Conservation (phyloP, 345 rosid species). For the Brassica rapa region DNA sequence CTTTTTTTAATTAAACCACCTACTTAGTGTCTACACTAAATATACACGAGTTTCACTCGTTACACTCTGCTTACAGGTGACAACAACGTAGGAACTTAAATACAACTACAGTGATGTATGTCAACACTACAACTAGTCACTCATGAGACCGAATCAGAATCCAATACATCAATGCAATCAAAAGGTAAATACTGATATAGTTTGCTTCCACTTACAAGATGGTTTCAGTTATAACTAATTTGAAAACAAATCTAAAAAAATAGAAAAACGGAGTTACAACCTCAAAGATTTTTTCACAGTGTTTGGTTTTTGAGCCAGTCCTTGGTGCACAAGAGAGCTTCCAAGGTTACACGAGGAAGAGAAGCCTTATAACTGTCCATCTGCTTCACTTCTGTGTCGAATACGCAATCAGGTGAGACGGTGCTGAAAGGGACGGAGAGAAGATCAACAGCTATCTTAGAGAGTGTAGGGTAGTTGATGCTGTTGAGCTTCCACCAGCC, state of each 20-base stretch:
- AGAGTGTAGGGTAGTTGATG: constrained; percentile 60
- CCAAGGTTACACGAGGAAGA: constrained; percentile 63
- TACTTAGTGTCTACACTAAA: constrained; percentile 16
- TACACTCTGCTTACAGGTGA: neutral
- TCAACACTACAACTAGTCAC: constrained; percentile 48
- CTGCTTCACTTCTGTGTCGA: constrained; percentile 52
- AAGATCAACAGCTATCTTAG: constrained; percentile 76
- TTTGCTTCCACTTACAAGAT: constrained; percentile 60
- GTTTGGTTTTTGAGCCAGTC: constrained; percentile 52
- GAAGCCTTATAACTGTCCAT: constrained; percentile 62
- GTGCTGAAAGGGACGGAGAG: constrained; percentile 53
- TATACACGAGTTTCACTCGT: constrained; percentile 25
- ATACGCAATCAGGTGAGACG: constrained; percentile 53
- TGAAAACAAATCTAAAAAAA: neutral
- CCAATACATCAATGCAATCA: constrained; percentile 87
- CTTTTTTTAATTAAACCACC: constrained; percentile 26
- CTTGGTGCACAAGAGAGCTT: constrained; percentile 78
- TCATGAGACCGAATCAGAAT: constrained; percentile 86
- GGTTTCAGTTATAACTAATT: constrained; percentile 57
- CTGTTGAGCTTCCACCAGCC: constrained; percentile 80
- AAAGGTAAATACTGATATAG: constrained; percentile 60
- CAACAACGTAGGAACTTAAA: constrained; percentile 10
- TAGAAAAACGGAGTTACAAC: neutral
- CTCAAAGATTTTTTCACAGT: neutral
- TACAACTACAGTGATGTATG: neutral